Evolutionary conservation across 768 basidiomycete genomes (phyloP).

Genomic region (Hypholoma fasciculare): DNA sequence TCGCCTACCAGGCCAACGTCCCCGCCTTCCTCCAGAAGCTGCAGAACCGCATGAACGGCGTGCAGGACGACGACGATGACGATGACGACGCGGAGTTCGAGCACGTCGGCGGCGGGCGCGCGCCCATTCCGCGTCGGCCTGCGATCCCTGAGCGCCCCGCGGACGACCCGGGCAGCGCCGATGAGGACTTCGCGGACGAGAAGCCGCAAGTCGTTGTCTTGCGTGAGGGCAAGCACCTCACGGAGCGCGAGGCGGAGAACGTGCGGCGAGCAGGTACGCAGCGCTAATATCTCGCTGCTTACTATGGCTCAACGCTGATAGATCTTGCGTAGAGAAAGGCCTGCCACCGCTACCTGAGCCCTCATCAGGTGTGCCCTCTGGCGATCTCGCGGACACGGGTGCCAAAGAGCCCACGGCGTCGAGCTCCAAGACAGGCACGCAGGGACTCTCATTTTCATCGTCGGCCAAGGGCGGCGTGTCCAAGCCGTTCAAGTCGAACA

Average conservation of each 20-base stretch:
- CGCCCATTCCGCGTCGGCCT: conserved; percentile 75
- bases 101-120: conserved; percentile 65
- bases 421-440: conserved; percentile 14
- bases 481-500: conserved; percentile 28
- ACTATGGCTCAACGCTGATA: background rate
- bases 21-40: conserved; percentile 70
- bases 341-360: conserved; percentile 52
- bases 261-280: conserved; percentile 65
- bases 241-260: conserved; percentile 75
- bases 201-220: conserved; percentile 88
- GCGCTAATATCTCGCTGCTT: background rate
- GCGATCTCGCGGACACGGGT: conserved; percentile 23
- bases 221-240: conserved; percentile 86
- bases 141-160: conserved; percentile 68
- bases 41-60: conserved; percentile 61
- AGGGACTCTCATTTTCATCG: conserved; percentile 47
- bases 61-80: conserved; percentile 47
- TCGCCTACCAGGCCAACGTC: conserved; percentile 59
- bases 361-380: conserved; percentile 12
- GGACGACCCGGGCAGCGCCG: conserved; percentile 70
- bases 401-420: conserved; percentile 18
- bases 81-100: conserved; percentile 54
- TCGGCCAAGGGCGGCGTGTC: conserved; percentile 25
- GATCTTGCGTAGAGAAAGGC: conserved; percentile 52
- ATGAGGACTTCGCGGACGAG: conserved; percentile 67